Evolutionary conservation across 2,329 filamentous ascomycete genomes (phyloP).

Genomic region (Botrytis porri): DNA sequence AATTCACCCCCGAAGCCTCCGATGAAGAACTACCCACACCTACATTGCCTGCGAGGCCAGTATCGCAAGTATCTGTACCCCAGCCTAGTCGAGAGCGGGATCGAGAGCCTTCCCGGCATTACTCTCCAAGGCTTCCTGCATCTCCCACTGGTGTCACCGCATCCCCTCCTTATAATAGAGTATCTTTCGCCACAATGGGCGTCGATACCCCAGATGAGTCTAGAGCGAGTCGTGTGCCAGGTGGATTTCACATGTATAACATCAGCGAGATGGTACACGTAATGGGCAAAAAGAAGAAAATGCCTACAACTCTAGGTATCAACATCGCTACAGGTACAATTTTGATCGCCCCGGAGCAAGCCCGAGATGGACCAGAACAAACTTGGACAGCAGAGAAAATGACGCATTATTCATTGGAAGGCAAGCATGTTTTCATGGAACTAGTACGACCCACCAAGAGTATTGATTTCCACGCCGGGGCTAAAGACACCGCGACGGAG

Average conservation of each 20-base stretch:
- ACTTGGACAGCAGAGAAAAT: slow-evolving; percentile 95
- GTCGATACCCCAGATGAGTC: slow-evolving; percentile 47
- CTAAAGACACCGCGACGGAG: slow-evolving; percentile 93
- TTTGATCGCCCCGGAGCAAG: slow-evolving; percentile 83
- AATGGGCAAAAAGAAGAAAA: slow-evolving; percentile 96
- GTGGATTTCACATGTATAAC: slow-evolving; percentile 91
- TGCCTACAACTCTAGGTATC: slow-evolving; percentile 95
- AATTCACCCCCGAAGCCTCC: slow-evolving; percentile 64
- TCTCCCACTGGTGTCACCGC: slow-evolving; percentile 40
- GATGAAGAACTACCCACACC: slow-evolving; percentile 62
- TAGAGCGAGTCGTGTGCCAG: slow-evolving; percentile 55
- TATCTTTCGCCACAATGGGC: slow-evolving; percentile 36
- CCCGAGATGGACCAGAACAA: slow-evolving; percentile 76
- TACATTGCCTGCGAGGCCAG: slow-evolving; percentile 60
- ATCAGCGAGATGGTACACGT: slow-evolving; percentile 94
- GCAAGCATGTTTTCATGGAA: slow-evolving; percentile 96
- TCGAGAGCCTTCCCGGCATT: slow-evolving; percentile 29
- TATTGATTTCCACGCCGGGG: slow-evolving; percentile 93
- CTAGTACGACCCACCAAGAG: slow-evolving; percentile 89
- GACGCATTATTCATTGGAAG: slow-evolving; percentile 96
- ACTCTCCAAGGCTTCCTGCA: slow-evolving; percentile 42
- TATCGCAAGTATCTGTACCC: slow-evolving; percentile 50
- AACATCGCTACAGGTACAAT: slow-evolving; percentile 86
- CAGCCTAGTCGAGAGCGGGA: slow-evolving; percentile 35
- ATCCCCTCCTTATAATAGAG: slow-evolving; percentile 55